Evolutionary conservation across 768 basidiomycete species (phyloP), one percentile per base, ranked within the genome.

Genomic region (Tylopilus plumbeoviolaceoides): DNA sequence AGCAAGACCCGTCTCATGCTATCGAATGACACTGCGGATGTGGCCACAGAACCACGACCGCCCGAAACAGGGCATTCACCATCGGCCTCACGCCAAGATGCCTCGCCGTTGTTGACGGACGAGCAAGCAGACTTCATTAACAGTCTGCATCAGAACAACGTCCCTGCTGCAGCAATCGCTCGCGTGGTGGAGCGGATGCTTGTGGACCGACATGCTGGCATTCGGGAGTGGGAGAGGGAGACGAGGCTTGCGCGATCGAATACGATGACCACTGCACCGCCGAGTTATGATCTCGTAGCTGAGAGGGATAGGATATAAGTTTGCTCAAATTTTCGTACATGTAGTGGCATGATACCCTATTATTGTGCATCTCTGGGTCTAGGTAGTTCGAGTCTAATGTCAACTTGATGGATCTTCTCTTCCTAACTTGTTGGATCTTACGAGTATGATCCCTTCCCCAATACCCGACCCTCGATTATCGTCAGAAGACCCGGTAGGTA

Each of bases 91-190:
- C 44, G 40, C 3, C 59, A 39, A 20, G 54, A 53, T 17, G 20
- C 39, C 30, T 53, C 54, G 15, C 61, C 52, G 5, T 41, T 48
- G 31, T 48, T 65, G 38, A 65, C 57, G 5, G 64, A 64, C 47
- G 59, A 61, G 44, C 61, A 65, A 15, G 64, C 63, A 10, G 63
- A 65, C 33, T 62, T 65, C 31, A 58, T 63, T 46, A 59, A 61
- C 23, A 54, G 51, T 25, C 41, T 65, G 18, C 53, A 63, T 47
- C 62, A 41, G 6, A 65, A 55, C 31, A 59, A 66, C 4, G 50
- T 66, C 6, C 59, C 58, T 21, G 61, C 59, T 10, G 58, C 59
- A 20, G 59, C 58, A 5, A 60, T 65, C 27, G 64, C 64, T 11
- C 59, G 59, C 10, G 57, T 65, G 42, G 25, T 65, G 45, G 59